A percentile compares a stretch with the other conserved stretches of the same genome.
These are phyloP conservation scores for Globisporangium sylvaticum DNA, from an alignment of 352 stramenopile genomes.

Conservation along the genomic window DNA sequence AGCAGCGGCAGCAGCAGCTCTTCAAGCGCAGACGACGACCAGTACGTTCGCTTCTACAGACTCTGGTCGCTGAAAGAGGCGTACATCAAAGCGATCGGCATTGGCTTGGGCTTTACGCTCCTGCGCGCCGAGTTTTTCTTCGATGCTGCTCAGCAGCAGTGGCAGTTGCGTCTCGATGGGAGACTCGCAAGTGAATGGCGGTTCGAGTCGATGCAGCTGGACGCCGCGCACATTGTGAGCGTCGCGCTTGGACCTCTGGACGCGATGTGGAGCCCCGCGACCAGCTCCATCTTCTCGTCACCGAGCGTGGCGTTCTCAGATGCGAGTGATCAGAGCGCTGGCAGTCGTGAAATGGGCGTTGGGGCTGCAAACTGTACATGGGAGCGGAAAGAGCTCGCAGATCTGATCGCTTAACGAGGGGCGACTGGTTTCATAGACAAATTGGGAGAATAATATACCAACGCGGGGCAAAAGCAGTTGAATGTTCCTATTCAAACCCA, in stretches of 20 bases:
- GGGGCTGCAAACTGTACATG: neutral
- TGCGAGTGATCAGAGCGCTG: neutral
- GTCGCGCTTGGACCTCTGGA: constrained; percentile 37
- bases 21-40: neutral
- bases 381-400: constrained; percentile 10
- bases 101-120: constrained; percentile 60
- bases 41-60: constrained; percentile 42
- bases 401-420: neutral
- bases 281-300: constrained; percentile 38
- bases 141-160: constrained; percentile 16
- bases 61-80: constrained; percentile 79
- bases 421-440: too few species aligned
- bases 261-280: constrained; percentile 38
- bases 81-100: constrained; percentile 72
- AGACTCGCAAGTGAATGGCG: constrained; percentile 31
- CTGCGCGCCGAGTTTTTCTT: constrained; percentile 47
- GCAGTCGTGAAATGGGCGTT: neutral
- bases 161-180: constrained; percentile 43
- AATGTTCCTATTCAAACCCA: neutral
- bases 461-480: neutral
- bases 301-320: neutral
- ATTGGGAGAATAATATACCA: neutral
- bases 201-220: constrained; percentile 35
- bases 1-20: neutral
- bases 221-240: constrained; percentile 39